These are phyloP conservation scores for Prunus salicina DNA, from an alignment of 306 rosid species.

Conservation along the genomic window DNA sequence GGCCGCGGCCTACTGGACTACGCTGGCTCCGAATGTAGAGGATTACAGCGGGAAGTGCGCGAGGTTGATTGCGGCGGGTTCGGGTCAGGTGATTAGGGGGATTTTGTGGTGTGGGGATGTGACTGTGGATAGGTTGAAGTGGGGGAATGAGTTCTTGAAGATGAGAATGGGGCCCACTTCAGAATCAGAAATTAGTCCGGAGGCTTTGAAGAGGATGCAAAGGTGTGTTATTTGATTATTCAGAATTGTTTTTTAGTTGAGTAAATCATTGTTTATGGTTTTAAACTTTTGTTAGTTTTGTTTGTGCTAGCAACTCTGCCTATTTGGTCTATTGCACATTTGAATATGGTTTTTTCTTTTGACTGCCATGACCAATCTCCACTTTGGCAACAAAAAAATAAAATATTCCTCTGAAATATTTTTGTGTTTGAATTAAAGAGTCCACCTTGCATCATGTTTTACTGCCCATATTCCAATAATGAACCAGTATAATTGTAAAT, in stretches of 20 bases:
- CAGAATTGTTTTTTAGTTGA: background rate
- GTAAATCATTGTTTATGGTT: background rate
- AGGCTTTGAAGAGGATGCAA: constrained; percentile 37
- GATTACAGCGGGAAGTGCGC: constrained; percentile 63
- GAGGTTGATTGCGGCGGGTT: constrained; percentile 71
- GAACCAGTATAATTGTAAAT: background rate
- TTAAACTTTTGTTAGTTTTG: background rate
- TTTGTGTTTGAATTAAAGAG: background rate
- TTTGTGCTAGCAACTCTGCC: background rate
- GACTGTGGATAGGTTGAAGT: constrained; percentile 71
- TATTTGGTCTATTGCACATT: background rate
- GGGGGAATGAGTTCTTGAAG: constrained; percentile 76
- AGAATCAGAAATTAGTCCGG: constrained; percentile 49
- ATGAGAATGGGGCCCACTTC: constrained; percentile 49
- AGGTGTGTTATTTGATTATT: constrained; percentile 32
- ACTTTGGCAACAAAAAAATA: no score
- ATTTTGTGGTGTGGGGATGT: constrained; percentile 87
- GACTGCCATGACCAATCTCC: background rate
- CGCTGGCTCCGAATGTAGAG: constrained; percentile 88
- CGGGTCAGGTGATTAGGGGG: constrained; percentile 69
- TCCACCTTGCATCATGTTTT: background rate
- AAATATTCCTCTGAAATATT: no score
- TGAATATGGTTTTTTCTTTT: background rate
- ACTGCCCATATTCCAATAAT: background rate
- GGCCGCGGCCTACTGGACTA: constrained; percentile 83